phyloP scores from a whole-genome alignment of 2,329 filamentous ascomycete genomes.

The Fusarium guadeloupense region DNA sequence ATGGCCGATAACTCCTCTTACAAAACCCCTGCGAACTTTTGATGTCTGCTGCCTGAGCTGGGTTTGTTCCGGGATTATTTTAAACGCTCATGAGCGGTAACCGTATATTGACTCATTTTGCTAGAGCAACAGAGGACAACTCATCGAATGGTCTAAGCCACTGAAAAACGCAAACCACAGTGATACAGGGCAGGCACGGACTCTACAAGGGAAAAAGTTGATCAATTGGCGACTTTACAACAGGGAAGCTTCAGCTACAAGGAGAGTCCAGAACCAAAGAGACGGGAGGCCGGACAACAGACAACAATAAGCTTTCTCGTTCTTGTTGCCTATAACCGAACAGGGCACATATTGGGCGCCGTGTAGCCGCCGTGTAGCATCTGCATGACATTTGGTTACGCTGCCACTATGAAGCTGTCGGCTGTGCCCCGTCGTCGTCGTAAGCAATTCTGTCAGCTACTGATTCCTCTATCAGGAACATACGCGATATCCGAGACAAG shows the following conservation, averaged over 20 bases:
- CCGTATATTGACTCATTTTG: slow-evolving; percentile 30
- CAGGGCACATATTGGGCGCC: slow-evolving; percentile 15
- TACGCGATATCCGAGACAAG: slow-evolving; percentile 39
- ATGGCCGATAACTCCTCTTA: slow-evolving; percentile 3
- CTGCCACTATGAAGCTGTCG: slow-evolving; percentile 22
- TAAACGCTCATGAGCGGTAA: slow-evolving; percentile 13
- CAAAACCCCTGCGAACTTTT: slow-evolving; percentile 14
- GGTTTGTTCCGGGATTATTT: slow-evolving; percentile 26
- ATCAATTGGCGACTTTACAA: slow-evolving; percentile 23
- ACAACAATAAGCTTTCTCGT: slow-evolving; percentile 14
- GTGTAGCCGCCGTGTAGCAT: neutral
- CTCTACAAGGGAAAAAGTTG: slow-evolving; percentile 5
- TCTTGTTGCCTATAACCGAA: slow-evolving; percentile 7
- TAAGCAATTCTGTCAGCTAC: slow-evolving; percentile 28
- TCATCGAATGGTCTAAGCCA: slow-evolving; percentile 31
- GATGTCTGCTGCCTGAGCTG: slow-evolving; percentile 27
- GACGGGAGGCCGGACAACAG: slow-evolving; percentile 17
- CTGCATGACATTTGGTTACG: slow-evolving; percentile 3
- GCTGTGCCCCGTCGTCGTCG: slow-evolving; percentile 23
- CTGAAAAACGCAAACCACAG: neutral
- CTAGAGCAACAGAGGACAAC: slow-evolving; percentile 34
- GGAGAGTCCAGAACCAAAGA: slow-evolving; percentile 19
- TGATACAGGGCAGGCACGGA: slow-evolving; percentile 22
- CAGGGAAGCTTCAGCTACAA: slow-evolving; percentile 8
- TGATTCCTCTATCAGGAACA: slow-evolving; percentile 4